phyloP scores from a whole-genome alignment of 2,329 filamentous ascomycete species.

The Epichloe scottii region DNA sequence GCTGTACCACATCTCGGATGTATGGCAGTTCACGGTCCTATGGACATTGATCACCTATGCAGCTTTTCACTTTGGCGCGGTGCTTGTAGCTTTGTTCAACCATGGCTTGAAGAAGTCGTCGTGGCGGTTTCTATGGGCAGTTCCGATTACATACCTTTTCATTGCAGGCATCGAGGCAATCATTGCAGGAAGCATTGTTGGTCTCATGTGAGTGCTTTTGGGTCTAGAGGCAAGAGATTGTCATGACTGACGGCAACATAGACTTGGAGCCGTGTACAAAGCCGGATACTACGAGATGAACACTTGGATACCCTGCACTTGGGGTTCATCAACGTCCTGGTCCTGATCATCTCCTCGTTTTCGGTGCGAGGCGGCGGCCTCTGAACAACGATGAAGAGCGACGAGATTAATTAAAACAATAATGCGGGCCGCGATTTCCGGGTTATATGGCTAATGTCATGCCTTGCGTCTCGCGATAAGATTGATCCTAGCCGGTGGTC shows the following conservation, averaged over 20 bases:
- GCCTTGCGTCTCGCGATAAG: background rate
- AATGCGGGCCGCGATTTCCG: no score
- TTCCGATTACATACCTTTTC: constrained; percentile 57
- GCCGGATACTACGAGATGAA: constrained; percentile 82
- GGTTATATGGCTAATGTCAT: background rate
- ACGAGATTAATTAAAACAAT: background rate
- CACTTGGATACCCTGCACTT: constrained; percentile 85
- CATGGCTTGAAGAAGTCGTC: constrained; percentile 47
- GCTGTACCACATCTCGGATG: constrained; percentile 63
- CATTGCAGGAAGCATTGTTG: constrained; percentile 69
- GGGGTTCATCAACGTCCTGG: constrained; percentile 72
- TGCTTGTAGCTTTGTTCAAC: constrained; percentile 58
- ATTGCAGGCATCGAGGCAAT: constrained; percentile 66
- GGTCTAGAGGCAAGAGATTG: background rate
- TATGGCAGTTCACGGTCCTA: constrained; percentile 76
- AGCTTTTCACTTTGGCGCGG: constrained; percentile 60
- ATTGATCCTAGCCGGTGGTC: no score
- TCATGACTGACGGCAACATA: constrained; percentile 32
- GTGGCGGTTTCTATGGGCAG: constrained; percentile 55
- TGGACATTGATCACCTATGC: constrained; percentile 78
- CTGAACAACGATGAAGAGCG: constrained; percentile 27
- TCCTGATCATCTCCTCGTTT: constrained; percentile 78
- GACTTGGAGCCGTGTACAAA: constrained; percentile 67
- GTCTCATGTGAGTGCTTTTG: constrained; percentile 51
- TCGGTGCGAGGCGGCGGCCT: constrained; percentile 85